Conservation (phyloP, 2,329 filamentous ascomycete genomes). For the Calonectria ilicicola region DNA sequence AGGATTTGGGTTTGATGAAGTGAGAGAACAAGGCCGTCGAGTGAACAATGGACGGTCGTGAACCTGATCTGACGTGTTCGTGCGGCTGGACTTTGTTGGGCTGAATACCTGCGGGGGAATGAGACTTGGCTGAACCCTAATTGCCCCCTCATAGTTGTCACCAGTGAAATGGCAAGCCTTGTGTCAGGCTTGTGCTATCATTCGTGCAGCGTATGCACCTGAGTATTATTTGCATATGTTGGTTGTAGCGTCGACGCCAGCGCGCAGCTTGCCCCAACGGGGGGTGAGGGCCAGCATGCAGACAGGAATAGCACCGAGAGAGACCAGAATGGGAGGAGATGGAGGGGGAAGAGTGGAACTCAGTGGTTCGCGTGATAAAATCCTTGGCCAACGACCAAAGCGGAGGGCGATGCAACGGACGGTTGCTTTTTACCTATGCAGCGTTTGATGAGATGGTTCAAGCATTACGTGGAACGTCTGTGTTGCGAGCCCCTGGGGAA, state of each 20-base stretch:
- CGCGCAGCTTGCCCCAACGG: not conserved
- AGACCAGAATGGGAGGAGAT: not conserved
- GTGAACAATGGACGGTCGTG: not conserved
- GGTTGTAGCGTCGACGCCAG: slow-evolving; percentile 10
- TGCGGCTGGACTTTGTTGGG: slow-evolving; percentile 6
- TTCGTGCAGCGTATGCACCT: slow-evolving; percentile 20
- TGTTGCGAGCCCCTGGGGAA: not conserved
- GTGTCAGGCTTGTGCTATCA: slow-evolving; percentile 15
- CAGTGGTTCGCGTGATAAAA: not conserved
- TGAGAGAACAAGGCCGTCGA: not conserved
- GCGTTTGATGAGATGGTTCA: slow-evolving; percentile 5
- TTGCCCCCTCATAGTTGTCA: not conserved
- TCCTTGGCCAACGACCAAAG: not conserved
- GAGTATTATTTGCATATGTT: slow-evolving; percentile 28
- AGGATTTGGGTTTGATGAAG: not conserved
- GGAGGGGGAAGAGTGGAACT: not conserved
- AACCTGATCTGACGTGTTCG: slow-evolving; percentile 3
- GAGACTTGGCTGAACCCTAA: slow-evolving; percentile 15
- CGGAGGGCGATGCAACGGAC: not conserved
- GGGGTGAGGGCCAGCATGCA: not conserved
- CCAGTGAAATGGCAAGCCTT: not conserved
- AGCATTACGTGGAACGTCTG: not conserved
- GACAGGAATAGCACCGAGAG: not conserved
- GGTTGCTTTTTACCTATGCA: not conserved
- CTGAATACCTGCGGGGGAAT: not conserved